phyloP scores from a whole-genome alignment of 352 stramenopile species.

The Globisporangium cystogenes region DNA sequence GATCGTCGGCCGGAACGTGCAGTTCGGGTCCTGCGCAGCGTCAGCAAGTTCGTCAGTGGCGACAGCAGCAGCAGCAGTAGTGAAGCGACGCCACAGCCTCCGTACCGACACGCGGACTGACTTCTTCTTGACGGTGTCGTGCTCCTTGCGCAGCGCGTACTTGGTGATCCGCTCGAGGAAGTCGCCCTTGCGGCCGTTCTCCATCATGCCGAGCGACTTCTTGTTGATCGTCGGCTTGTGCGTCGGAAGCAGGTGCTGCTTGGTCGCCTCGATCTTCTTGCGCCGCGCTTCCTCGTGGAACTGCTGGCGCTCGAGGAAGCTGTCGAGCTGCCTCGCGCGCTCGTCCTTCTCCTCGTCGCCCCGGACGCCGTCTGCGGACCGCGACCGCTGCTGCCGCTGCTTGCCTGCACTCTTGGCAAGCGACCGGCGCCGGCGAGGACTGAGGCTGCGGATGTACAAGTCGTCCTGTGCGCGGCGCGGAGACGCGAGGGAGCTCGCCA shows the following conservation, averaged over 20 bases:
- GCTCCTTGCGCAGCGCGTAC: slow-evolving; percentile 73
- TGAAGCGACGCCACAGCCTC: neutral
- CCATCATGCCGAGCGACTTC: slow-evolving; percentile 73
- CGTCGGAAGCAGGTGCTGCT: slow-evolving; percentile 44
- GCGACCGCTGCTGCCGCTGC: slow-evolving; percentile 26
- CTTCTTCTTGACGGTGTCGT: slow-evolving; percentile 77
- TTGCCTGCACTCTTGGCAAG: slow-evolving; percentile 1
- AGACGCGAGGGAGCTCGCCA: slow-evolving; percentile 12
- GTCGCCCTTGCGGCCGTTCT: slow-evolving; percentile 72
- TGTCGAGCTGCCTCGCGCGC: slow-evolving; percentile 46
- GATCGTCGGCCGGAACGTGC: slow-evolving; percentile 82
- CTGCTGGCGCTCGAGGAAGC: slow-evolving; percentile 68
- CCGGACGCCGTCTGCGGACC: slow-evolving; percentile 40
- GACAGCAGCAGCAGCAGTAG: neutral
- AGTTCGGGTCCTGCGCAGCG: slow-evolving; percentile 57
- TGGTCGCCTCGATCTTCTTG: slow-evolving; percentile 61
- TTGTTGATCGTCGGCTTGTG: slow-evolving; percentile 82
- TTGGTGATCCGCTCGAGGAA: slow-evolving; percentile 77
- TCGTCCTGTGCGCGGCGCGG: slow-evolving; percentile 44
- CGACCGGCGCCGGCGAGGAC: slow-evolving; percentile 7
- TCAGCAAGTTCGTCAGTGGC: neutral
- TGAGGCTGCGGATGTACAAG: slow-evolving; percentile 30
- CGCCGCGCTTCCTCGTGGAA: slow-evolving; percentile 63
- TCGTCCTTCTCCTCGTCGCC: slow-evolving; percentile 43
- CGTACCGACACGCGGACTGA: slow-evolving; percentile 49